Percentiles rank a stretch among this genome's conserved stretches.
phyloP scores from a whole-genome alignment of 805 yeast species.

The Yamadazyma sp. region DNA sequence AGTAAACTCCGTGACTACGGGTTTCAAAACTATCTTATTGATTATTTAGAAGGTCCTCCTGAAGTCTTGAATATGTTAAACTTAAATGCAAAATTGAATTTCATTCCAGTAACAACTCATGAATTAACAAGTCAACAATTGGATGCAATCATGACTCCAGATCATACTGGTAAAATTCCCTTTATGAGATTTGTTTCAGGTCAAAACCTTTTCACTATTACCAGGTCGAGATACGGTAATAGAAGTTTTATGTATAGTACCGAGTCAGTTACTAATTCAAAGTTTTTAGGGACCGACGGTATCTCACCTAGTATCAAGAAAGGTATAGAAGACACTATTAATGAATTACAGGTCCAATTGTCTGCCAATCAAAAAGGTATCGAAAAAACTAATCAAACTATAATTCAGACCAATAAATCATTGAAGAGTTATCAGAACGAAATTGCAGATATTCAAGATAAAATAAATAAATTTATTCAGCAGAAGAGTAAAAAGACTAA shows the following conservation, averaged over 20 bases:
- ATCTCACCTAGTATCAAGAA: constrained; percentile 19
- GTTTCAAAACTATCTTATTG: constrained; percentile 77
- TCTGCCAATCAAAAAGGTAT: not conserved
- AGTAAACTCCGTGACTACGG: constrained; percentile 49
- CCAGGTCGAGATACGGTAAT: constrained; percentile 62
- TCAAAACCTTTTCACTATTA: constrained; percentile 47
- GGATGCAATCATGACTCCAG: constrained; percentile 31
- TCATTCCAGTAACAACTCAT: constrained; percentile 63
- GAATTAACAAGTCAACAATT: constrained; percentile 42
- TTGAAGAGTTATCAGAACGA: constrained; percentile 17
- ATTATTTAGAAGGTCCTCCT: constrained; percentile 69
- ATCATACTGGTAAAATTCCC: constrained; percentile 36
- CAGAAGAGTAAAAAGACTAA: constrained; percentile 10
- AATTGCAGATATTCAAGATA: constrained; percentile 13
- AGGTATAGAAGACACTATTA: constrained; percentile 17
- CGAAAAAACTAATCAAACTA: not conserved
- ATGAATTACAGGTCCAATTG: constrained; percentile 9
- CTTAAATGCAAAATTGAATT: constrained; percentile 41
- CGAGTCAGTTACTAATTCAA: constrained; percentile 27
- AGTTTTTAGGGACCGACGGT: constrained; percentile 31
- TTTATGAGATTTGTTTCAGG: constrained; percentile 63
- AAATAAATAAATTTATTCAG: constrained; percentile 6
- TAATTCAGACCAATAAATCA: constrained; percentile 25
- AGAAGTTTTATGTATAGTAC: constrained; percentile 48
- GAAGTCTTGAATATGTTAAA: constrained; percentile 72